Conservation (phyloP, 2,329 filamentous ascomycete species). For the Diplocarpon mali region DNA sequence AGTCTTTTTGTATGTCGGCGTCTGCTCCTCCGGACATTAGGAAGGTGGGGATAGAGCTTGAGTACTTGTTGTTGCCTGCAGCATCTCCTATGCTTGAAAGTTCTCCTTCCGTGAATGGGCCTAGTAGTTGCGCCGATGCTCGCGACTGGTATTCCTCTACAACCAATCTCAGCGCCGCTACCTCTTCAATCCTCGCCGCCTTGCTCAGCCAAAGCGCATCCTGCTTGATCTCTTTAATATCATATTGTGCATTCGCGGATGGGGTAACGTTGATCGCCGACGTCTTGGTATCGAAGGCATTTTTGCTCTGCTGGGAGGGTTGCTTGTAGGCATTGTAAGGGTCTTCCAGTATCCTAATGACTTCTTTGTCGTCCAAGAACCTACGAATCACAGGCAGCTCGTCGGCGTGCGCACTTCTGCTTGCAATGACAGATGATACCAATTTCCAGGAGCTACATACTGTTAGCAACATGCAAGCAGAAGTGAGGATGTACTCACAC, state of each 20-base stretch:
- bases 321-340: conserved; percentile 56
- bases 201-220: conserved; percentile 82
- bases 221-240: conserved; percentile 69
- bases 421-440: conserved; percentile 47
- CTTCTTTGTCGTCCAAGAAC: conserved; percentile 62
- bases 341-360: conserved; percentile 55
- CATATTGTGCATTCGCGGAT: conserved; percentile 52
- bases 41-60: conserved; percentile 41
- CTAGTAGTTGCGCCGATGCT: conserved; percentile 59
- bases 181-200: conserved; percentile 65
- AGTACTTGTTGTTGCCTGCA: conserved; percentile 51
- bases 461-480: conserved; percentile 6
- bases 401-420: conserved; percentile 44
- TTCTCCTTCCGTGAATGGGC: conserved; percentile 68
- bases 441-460: conserved; percentile 48
- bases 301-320: conserved; percentile 51
- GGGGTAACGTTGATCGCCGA: conserved; percentile 76
- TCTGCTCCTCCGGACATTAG: conserved; percentile 26
- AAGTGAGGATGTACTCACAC: conserved; percentile 47
- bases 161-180: conserved; percentile 69
- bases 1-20: conserved; percentile 41
- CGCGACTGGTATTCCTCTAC: conserved; percentile 77
- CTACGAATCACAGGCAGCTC: conserved; percentile 42
- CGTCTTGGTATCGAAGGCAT: conserved; percentile 71
- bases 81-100: conserved; percentile 64